Conservation (phyloP, 1,139 yeast genomes). For the Suhomyces kunorum region DNA sequence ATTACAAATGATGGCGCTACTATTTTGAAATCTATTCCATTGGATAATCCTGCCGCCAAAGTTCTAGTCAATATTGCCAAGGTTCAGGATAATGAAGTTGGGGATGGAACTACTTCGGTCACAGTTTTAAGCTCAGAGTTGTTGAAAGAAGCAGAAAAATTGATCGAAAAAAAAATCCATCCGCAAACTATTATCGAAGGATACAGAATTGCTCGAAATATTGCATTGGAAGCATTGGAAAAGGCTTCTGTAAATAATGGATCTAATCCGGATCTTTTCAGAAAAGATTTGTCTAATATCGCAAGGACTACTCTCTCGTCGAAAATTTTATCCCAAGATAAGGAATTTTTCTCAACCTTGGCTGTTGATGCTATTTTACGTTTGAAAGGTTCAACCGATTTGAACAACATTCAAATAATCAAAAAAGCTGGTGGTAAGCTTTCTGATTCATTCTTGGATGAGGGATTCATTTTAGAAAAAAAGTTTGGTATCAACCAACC, state of each 20-base stretch:
- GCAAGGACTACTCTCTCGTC: slow-evolving; percentile 94
- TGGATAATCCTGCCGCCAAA: slow-evolving; percentile 98
- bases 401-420: slow-evolving; percentile 91
- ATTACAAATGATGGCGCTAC: slow-evolving; percentile 99
- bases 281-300: slow-evolving; percentile 76
- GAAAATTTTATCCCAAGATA: slow-evolving; percentile 92
- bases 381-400: slow-evolving; percentile 89
- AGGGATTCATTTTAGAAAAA: slow-evolving; percentile 90
- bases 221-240: slow-evolving; percentile 80
- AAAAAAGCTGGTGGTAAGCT: slow-evolving; percentile 92
- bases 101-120: slow-evolving; percentile 99
- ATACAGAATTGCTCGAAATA: slow-evolving; percentile 80
- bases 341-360: slow-evolving; percentile 79
- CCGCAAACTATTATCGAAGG: slow-evolving; percentile 99
- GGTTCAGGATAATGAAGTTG: slow-evolving; percentile 98
- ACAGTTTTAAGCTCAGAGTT: slow-evolving; percentile 88
- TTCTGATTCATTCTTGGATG: slow-evolving; percentile 90
- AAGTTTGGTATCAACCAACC: slow-evolving; percentile 95
- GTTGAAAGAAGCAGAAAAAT: slow-evolving; percentile 90
- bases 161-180: slow-evolving; percentile 90
- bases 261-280: slow-evolving; percentile 60
- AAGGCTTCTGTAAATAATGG: slow-evolving; percentile 78
- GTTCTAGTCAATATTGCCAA: slow-evolving; percentile 93
- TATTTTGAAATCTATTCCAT: slow-evolving; percentile 87
- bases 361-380: slow-evolving; percentile 95